Base-by-base conservation (phyloP, 805 yeast genomes). In the Candida qinlingensis region DNA sequence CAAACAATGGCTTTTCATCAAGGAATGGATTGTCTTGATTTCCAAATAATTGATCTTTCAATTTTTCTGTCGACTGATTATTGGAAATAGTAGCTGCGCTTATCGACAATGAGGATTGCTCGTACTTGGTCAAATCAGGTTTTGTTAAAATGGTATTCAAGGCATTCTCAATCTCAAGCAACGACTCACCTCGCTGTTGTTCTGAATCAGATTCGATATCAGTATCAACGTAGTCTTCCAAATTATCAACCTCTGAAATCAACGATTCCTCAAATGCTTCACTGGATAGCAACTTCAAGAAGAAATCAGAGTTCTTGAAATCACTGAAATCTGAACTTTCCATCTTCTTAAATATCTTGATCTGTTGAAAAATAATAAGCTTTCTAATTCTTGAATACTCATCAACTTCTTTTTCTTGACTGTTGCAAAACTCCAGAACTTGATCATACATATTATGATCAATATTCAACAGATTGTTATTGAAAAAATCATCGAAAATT, bases 291-390 rank as follows among this genome's bases (percentile, higher is more conserved):
- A 79, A 68, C 49, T 79, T 74, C 44, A 79, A 56, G 57, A 80
- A 85, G 1, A 72, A 57, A 40, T 75, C 80, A 0, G 91, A 83
- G 34, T 66, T 68, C 55, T 80, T 80, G 63, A 87, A 89, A 6
- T 72, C 76, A n/a, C 71, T 72, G 53, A 80, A 76, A 52, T 83
- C 83, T 1, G 70, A 66, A 7, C 68, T 67, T 41, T 76, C 74
- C 73, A 90, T 71, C 25, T 72, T 64, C 8, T 71, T 64, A 54
- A 70, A 79, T 0, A 81, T 73, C 8, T 73, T 73, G 12, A 71
- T 63, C 57, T 89, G 96, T 4, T 85, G 58, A 2, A 70, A 60
- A 28, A 89, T 65, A n/a, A 89, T 67, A 10, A 81, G 70, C 46
- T 71, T 74, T 49, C 95, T 69, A 0, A 90, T 89, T 27, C 64